phyloP scores from a whole-genome alignment of 2,329 filamentous ascomycete genomes.

The Rutstroemia sp. region DNA sequence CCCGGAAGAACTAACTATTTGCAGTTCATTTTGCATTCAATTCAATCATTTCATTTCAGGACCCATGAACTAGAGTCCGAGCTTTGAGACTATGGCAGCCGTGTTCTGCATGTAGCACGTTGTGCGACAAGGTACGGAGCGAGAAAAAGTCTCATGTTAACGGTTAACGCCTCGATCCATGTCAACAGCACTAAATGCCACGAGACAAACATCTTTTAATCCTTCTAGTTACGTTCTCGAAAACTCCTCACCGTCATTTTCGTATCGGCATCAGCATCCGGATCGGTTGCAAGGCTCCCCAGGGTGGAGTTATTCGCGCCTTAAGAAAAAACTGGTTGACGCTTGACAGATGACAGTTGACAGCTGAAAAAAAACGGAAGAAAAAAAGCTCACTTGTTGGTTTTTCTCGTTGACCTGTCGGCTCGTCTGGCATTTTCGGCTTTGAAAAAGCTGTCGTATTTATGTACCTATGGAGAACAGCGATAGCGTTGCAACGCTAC shows the following conservation, averaged over 20 bases:
- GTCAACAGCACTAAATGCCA: conserved; percentile 1
- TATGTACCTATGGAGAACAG: no score
- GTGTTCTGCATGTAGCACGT: conserved; percentile 8
- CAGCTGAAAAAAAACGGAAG: no score
- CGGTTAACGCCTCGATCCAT: not conserved
- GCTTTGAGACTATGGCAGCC: not conserved
- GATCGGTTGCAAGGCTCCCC: not conserved
- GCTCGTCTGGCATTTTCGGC: not conserved
- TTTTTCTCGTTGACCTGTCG: no score
- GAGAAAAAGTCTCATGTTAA: not conserved
- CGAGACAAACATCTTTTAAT: not conserved
- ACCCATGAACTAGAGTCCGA: not conserved
- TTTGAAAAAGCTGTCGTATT: not conserved
- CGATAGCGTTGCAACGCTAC: no score
- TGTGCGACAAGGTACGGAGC: conserved; percentile 1
- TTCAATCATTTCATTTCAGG: not conserved
- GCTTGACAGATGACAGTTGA: no score
- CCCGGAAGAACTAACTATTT: not conserved
- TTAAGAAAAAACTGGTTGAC: no score
- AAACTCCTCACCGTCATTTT: conserved; percentile 5
- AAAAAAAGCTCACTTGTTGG: no score
- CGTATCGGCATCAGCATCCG: not conserved
- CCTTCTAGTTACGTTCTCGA: not conserved
- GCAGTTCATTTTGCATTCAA: not conserved
- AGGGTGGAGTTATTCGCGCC: not conserved